A percentile compares a stretch with the other conserved stretches of the same genome.
phyloP scores from a whole-genome alignment of 257 asterid genomes.

The Ballota nigra region DNA sequence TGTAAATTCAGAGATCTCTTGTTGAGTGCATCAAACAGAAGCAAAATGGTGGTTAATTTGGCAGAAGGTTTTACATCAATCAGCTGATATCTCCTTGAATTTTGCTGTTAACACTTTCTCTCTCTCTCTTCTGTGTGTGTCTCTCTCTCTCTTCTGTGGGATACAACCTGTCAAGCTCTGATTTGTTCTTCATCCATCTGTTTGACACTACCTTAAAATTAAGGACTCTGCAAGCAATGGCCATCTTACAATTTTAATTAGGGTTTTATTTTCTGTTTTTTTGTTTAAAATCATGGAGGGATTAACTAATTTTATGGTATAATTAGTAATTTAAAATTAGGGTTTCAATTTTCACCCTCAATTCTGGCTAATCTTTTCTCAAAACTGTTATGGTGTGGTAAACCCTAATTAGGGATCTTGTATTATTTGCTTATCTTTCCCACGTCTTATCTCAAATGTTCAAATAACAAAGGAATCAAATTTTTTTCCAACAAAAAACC shows the following conservation, averaged over 20 bases:
- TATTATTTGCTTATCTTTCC: neutral
- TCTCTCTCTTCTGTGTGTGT: constrained; percentile 25
- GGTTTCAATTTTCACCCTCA: neutral
- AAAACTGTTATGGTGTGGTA: neutral
- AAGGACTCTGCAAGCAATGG: constrained; percentile 24
- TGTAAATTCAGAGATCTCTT: neutral
- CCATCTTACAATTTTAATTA: constrained; percentile 3
- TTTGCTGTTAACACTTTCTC: constrained; percentile 21
- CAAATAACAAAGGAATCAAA: neutral
- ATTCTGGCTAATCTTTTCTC: neutral
- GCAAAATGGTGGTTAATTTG: constrained; percentile 21
- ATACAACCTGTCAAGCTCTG: constrained; percentile 42
- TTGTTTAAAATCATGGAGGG: neutral
- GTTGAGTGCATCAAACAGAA: constrained; percentile 12
- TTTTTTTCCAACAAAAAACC: neutral
- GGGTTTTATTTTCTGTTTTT: constrained; percentile 2
- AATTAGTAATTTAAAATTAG: constrained; percentile 19
- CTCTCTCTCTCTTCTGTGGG: constrained; percentile 24
- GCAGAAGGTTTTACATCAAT: constrained; percentile 36
- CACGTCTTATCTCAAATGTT: neutral
- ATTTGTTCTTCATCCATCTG: constrained; percentile 31
- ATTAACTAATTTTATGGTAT: neutral
- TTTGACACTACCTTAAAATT: constrained; percentile 17
- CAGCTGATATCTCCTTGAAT: constrained; percentile 36
- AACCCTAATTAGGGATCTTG: constrained; percentile 40